Base-by-base conservation (phyloP, 2,329 filamentous ascomycete species). In the Dactylonectria macrodidyma region DNA sequence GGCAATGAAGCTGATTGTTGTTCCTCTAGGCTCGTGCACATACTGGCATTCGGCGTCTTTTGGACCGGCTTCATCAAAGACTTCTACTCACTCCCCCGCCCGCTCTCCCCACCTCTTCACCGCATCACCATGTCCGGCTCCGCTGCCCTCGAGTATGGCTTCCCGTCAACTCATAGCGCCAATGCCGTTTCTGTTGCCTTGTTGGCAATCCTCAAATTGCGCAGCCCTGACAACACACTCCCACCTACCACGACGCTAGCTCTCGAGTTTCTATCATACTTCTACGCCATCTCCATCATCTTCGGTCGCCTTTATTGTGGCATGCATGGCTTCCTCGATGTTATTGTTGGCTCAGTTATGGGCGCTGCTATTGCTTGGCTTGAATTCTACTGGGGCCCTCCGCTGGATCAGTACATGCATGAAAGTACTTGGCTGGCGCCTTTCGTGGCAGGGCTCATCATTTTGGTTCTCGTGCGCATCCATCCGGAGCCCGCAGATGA, bases 121-220 rank as follows among this genome's bases (percentile, higher is more conserved):
- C 91, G 96, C 60, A 98, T 99, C 79, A 98, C 95, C 73, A 98
- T 98, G 95, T 98, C 95, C 58, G 95, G 95, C 3, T 97, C 94
- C 5, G 95, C 94, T 3, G 95, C 95, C 10, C 88, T 99, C 62
- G 96, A 99, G 79, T 99, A 99, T 79, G 96, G 96, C 22, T 98
- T 98, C 75, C 96, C 96, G 0, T 98, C 95, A 9, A 98, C 96
- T 0, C 96, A 99, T 80, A 97, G 95, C 14, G 96, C 96, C 56
- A 99, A 99, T 80, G 96, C 96, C 2, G 93, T 98, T 7, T 98
- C 95, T 0, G 95, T 98, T 16, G 94, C 95, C 41, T 88, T 97
- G 5, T 98, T 97, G 79, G 91, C 88, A 34, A 84, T 98, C 8
- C 87, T 95, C 62, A 85, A 91, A 54, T 84, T 98, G 19, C 88